These are phyloP conservation scores for Mycena leptocephala DNA, from an alignment of 768 basidiomycete species.

Conservation along the genomic window DNA sequence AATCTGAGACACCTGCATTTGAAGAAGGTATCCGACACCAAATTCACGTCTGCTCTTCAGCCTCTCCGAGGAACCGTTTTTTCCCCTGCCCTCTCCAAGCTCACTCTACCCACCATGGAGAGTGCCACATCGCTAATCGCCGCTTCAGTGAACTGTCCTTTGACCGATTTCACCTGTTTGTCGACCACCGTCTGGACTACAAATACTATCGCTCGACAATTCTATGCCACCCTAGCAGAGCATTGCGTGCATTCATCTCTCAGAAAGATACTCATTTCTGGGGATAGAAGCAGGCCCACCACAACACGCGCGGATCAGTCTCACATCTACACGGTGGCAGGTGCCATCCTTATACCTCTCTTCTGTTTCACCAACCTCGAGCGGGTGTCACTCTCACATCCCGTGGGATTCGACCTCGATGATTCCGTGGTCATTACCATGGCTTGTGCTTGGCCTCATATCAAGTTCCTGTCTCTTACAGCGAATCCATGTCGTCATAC, in stretches of 20 bases:
- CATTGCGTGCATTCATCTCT: not conserved
- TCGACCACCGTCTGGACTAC: not conserved
- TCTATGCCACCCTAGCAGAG: not conserved
- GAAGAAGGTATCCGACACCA: not conserved
- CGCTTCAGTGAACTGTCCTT: not conserved
- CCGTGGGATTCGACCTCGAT: slow-evolving; percentile 1
- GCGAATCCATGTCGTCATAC: not conserved
- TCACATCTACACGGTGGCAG: not conserved
- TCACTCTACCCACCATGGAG: not conserved
- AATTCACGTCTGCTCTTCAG: not conserved
- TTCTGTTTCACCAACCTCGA: not conserved
- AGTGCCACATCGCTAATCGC: not conserved
- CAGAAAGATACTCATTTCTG: not conserved
- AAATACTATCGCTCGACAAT: not conserved
- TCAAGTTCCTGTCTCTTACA: not conserved
- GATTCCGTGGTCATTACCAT: not conserved
- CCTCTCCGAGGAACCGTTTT: too few relatives aligned
- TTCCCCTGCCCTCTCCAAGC: not conserved
- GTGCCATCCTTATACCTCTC: not conserved
- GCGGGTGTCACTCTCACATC: not conserved
- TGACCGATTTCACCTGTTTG: not conserved
- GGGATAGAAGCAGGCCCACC: not conserved
- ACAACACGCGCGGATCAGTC: not conserved
- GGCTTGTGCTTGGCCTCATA: not conserved
- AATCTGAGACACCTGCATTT: not conserved